A percentile compares a stretch with the other conserved stretches of the same genome.
phyloP scores from a whole-genome alignment of 257 asterid species.

The Jacaranda copaia region DNA sequence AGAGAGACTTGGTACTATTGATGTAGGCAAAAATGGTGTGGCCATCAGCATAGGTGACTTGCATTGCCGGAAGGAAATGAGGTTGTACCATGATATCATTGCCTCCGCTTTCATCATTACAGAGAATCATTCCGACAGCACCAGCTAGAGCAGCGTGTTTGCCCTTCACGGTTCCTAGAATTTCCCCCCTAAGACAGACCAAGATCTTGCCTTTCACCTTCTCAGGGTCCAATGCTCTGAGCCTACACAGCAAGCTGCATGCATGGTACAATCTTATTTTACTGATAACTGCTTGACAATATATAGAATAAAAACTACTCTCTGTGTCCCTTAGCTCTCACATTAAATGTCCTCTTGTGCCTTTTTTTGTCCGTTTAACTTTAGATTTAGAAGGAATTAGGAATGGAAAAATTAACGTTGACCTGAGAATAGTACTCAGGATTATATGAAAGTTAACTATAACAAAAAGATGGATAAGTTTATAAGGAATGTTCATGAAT shows the following conservation, averaged over 20 bases:
- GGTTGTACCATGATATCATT: conserved; percentile 1
- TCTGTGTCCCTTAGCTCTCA: too few species aligned
- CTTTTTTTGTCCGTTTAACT: too few species aligned
- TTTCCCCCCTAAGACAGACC: conserved; percentile 20
- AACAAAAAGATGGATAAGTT: too few species aligned
- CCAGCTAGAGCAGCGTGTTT: conserved; percentile 15
- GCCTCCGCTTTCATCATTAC: not conserved
- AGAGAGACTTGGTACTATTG: conserved; percentile 12
- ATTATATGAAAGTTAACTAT: too few species aligned
- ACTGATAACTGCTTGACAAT: too few species aligned
- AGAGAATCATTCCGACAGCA: conserved; percentile 36
- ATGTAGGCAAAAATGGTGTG: conserved; percentile 17
- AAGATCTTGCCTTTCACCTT: conserved; percentile 36
- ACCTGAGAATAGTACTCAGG: too few species aligned
- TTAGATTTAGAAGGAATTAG: too few species aligned
- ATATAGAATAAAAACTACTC: too few species aligned
- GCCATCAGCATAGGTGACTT: conserved; percentile 12
- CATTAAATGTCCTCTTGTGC: too few species aligned
- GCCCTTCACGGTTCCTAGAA: conserved; percentile 4
- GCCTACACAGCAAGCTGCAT: conserved; percentile 4
- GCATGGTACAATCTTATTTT: not conserved
- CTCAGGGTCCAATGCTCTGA: conserved; percentile 26
- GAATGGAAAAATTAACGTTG: too few species aligned
- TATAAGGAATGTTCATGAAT: not conserved
- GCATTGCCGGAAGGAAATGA: conserved; percentile 27